Percentiles rank a stretch among this genome's conserved stretches.
These are phyloP conservation scores for Pyrenopolyporus hunteri DNA, from an alignment of 495 filamentous ascomycete species.

Conservation along the genomic window DNA sequence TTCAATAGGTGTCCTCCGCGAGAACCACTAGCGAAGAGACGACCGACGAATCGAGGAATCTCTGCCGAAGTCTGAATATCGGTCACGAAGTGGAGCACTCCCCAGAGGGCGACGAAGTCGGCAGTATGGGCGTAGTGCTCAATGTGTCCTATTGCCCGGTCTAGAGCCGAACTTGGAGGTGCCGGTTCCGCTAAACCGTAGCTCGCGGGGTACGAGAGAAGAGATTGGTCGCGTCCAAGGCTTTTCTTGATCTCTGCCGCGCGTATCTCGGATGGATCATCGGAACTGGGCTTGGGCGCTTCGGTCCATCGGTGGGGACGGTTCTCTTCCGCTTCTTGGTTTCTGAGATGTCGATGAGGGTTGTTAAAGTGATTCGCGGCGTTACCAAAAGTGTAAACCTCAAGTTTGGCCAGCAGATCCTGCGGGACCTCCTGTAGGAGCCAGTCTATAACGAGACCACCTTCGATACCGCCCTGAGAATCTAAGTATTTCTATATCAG, in stretches of 20 bases:
- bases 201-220: neutral
- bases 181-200: neutral
- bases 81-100: neutral
- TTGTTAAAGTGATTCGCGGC: neutral
- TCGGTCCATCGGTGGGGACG: neutral
- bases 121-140: neutral
- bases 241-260: neutral
- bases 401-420: neutral
- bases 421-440: neutral
- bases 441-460: neutral
- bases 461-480: neutral
- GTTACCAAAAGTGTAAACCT: constrained; percentile 1
- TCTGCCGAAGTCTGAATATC: neutral
- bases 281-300: neutral
- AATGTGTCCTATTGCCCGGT: neutral
- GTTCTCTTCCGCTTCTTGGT: neutral
- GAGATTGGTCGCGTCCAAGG: neutral
- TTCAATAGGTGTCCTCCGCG: neutral
- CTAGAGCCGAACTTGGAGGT: neutral
- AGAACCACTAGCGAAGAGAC: neutral
- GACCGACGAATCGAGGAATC: neutral
- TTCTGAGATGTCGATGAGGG: neutral
- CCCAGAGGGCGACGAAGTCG: neutral
- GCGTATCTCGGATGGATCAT: neutral
- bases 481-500: neutral